Conservation (phyloP, 345 rosid genomes). For the Raphanus sativus region DNA sequence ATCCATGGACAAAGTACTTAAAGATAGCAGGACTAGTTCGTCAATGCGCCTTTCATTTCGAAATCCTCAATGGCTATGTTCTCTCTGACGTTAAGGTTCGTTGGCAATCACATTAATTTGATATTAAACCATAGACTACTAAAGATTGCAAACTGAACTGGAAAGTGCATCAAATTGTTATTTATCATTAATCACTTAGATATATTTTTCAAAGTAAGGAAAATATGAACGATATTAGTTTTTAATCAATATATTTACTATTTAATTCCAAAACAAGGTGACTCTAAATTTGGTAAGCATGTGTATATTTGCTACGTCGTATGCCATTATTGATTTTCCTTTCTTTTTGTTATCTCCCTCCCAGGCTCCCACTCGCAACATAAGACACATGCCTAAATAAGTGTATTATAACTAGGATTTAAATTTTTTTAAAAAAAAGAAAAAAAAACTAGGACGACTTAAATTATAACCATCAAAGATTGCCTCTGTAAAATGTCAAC, state of each 20-base stretch:
- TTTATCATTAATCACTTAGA: background rate
- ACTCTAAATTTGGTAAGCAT: background rate
- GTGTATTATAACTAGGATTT: background rate
- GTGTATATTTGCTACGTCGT: constrained; percentile 3
- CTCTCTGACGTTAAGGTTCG: constrained; percentile 50
- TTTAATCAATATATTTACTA: background rate
- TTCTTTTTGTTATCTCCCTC: background rate
- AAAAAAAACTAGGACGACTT: too few species aligned
- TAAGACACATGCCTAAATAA: constrained; percentile 1
- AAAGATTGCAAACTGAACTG: background rate
- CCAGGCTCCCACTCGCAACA: background rate
- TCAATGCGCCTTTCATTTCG: constrained; percentile 74
- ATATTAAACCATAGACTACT: background rate
- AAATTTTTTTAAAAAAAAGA: too few species aligned
- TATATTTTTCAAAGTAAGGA: background rate
- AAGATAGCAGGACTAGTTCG: constrained; percentile 62
- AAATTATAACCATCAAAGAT: background rate
- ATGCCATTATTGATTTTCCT: background rate
- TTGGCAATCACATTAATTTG: background rate
- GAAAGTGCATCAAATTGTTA: background rate
- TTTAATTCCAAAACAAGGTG: background rate
- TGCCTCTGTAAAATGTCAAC: background rate
- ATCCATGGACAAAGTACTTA: constrained; percentile 78
- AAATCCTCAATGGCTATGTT: constrained; percentile 55
- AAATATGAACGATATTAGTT: background rate